phyloP scores from a whole-genome alignment of 2,329 filamentous ascomycete species.

The Aureobasidium sp. region DNA sequence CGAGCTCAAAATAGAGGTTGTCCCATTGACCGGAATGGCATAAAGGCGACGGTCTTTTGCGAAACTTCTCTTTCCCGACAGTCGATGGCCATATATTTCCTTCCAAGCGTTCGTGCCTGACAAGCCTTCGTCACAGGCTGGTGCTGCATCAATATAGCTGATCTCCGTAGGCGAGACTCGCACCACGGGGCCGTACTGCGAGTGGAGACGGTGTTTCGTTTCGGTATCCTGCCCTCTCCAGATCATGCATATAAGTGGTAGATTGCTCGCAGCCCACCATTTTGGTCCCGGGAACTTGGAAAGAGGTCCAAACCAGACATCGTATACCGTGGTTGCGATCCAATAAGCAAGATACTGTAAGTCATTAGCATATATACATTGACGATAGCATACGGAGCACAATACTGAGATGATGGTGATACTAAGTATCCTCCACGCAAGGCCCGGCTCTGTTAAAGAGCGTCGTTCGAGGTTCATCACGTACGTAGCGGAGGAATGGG shows the following conservation, averaged over 20 bases:
- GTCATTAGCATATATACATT: not conserved
- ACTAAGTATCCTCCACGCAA: not conserved
- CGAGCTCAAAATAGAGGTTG: constrained; percentile 19
- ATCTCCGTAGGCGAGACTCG: constrained; percentile 42
- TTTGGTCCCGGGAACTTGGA: constrained; percentile 37
- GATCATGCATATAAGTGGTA: constrained; percentile 21
- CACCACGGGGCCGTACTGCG: constrained; percentile 38
- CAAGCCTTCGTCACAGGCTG: constrained; percentile 15
- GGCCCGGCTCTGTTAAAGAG: not conserved
- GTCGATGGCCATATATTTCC: constrained; percentile 28
- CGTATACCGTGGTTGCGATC: constrained; percentile 24
- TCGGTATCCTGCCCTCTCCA: constrained; percentile 15
- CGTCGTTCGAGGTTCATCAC: not conserved
- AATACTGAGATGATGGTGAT: not conserved
- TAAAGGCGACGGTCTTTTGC: constrained; percentile 21
- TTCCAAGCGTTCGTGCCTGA: constrained; percentile 29
- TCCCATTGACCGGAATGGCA: constrained; percentile 16
- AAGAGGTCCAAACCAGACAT: constrained; percentile 37
- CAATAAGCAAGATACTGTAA: constrained; percentile 1
- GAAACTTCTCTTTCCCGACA: constrained; percentile 17
- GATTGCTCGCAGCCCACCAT: constrained; percentile 24
- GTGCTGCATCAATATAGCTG: constrained; percentile 31
- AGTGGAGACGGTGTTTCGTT: constrained; percentile 26
- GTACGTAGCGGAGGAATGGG: not conserved
- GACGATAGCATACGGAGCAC: not conserved